Conservation (phyloP, 352 stramenopile genomes). For the Globisporangium okanoganense region DNA sequence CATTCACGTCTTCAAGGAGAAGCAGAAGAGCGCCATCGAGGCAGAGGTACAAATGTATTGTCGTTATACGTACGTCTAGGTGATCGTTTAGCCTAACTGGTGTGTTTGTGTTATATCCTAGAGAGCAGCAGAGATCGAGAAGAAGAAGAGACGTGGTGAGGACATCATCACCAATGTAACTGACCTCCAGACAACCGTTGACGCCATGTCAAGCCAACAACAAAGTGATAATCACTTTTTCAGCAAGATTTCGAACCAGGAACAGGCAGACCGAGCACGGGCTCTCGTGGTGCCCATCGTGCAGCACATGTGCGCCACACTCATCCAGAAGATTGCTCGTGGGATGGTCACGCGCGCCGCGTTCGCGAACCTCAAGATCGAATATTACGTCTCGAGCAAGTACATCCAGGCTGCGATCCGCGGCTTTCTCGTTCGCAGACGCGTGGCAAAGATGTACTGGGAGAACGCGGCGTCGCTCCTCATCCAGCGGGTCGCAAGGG, state of each 20-base stretch:
- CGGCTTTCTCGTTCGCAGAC: constrained; percentile 59
- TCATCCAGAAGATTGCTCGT: constrained; percentile 74
- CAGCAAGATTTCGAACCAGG: constrained; percentile 16
- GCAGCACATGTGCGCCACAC: constrained; percentile 63
- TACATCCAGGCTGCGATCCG: constrained; percentile 73
- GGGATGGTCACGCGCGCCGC: constrained; percentile 60
- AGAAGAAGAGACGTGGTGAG: neutral
- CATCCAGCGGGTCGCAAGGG: constrained; percentile 53
- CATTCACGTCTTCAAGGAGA: constrained; percentile 64
- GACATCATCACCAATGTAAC: neutral
- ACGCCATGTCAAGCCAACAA: neutral
- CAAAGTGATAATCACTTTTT: neutral
- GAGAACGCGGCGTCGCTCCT: constrained; percentile 49
- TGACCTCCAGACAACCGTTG: neutral
- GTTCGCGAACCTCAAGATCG: constrained; percentile 57
- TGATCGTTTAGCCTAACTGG: neutral
- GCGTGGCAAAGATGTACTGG: constrained; percentile 66
- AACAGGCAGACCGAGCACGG: constrained; percentile 18
- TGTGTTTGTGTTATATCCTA: constrained; percentile 1
- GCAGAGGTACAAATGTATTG: constrained; percentile 8
- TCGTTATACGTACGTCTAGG: neutral
- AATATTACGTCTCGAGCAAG: constrained; percentile 66
- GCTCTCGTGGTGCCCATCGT: constrained; percentile 31
- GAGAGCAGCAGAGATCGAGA: constrained; percentile 12
- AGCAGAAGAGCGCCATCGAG: constrained; percentile 53